phyloP scores from a whole-genome alignment of 176 grass and related monocot genomes.

The Pontederia paniculata region DNA sequence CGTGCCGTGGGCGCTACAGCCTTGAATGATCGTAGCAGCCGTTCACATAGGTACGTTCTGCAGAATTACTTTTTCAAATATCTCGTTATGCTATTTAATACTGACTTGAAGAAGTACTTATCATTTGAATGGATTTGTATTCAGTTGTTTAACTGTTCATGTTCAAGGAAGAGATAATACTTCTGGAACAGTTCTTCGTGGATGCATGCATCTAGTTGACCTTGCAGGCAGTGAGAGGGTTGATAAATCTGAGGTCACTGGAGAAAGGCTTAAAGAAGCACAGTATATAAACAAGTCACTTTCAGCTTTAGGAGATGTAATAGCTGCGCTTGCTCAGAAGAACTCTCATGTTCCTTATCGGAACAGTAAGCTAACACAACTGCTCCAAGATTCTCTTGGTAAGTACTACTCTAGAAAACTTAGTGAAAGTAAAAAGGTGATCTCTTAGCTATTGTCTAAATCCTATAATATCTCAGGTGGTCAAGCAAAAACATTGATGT shows the following conservation, averaged over 20 bases:
- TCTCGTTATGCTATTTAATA: neutral
- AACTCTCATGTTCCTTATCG: conserved; percentile 7
- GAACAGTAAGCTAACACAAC: conserved; percentile 56
- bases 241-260: conserved; percentile 86
- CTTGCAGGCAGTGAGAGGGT: conserved; percentile 91
- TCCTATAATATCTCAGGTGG: conserved; percentile 40
- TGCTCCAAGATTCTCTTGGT: conserved; percentile 99
- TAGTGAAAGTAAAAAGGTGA: conserved; percentile 22
- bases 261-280: conserved; percentile 91
- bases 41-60: conserved; percentile 67
- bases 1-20: conserved; percentile 77
- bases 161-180: conserved; percentile 92
- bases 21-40: conserved; percentile 87
- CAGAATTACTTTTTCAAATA: neutral
- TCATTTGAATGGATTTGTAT: conserved; percentile 8
- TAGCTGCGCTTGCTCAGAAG: conserved; percentile 25
- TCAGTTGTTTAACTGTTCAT: conserved; percentile 93
- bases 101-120: neutral
- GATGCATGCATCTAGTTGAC: conserved; percentile 97
- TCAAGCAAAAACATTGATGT: conserved; percentile 82
- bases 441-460: no score
- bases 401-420: conserved; percentile 16
- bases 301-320: conserved; percentile 70
- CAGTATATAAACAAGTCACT: conserved; percentile 48
- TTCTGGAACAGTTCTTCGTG: conserved; percentile 52